A percentile compares a stretch with the other conserved stretches of the same genome.
phyloP scores from a whole-genome alignment of 2,329 filamentous ascomycete genomes.

The Geoglossum cookeanum region DNA sequence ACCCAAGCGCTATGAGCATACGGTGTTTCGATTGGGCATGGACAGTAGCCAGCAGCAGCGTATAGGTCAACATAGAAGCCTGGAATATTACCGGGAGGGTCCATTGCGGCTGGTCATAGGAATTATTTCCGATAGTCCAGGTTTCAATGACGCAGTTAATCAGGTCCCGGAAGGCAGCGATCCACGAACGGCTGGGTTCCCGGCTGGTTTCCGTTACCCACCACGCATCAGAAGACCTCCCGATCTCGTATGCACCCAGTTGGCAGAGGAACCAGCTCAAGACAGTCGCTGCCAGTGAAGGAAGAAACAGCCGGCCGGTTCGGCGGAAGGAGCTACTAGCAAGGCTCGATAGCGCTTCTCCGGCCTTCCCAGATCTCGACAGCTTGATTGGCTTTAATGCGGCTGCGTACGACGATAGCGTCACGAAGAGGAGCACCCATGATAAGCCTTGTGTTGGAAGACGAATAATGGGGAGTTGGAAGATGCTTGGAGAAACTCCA shows the following conservation, averaged over 20 bases:
- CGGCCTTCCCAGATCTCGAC: slow-evolving; percentile 32
- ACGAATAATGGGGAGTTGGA: slow-evolving; percentile 40
- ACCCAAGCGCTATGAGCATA: slow-evolving; percentile 26
- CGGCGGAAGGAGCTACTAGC: slow-evolving; percentile 38
- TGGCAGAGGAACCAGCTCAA: slow-evolving; percentile 37
- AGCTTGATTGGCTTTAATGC: slow-evolving; percentile 40
- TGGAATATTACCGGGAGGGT: slow-evolving; percentile 35
- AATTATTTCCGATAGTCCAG: slow-evolving; percentile 31
- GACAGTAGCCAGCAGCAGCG: slow-evolving; percentile 31
- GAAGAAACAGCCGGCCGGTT: slow-evolving; percentile 37
- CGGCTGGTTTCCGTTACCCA: slow-evolving; percentile 36
- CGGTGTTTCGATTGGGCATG: slow-evolving; percentile 30
- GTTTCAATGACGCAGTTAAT: slow-evolving; percentile 28
- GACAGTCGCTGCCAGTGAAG: slow-evolving; percentile 33
- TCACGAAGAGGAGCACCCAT: slow-evolving; percentile 57
- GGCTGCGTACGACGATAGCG: slow-evolving; percentile 51
- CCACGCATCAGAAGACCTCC: slow-evolving; percentile 36
- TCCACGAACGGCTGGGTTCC: slow-evolving; percentile 20
- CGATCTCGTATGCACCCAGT: slow-evolving; percentile 36
- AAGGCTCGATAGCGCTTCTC: slow-evolving; percentile 33
- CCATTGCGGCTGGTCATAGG: slow-evolving; percentile 40
- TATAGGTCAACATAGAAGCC: slow-evolving; percentile 35
- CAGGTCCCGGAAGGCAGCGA: slow-evolving; percentile 25
- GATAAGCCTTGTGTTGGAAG: slow-evolving; percentile 41
- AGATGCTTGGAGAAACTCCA: slow-evolving; percentile 23